Percentiles rank a stretch among this genome's conserved stretches.
Conservation (phyloP, 495 filamentous ascomycete species). For the Hyaloscypha bicolor region DNA sequence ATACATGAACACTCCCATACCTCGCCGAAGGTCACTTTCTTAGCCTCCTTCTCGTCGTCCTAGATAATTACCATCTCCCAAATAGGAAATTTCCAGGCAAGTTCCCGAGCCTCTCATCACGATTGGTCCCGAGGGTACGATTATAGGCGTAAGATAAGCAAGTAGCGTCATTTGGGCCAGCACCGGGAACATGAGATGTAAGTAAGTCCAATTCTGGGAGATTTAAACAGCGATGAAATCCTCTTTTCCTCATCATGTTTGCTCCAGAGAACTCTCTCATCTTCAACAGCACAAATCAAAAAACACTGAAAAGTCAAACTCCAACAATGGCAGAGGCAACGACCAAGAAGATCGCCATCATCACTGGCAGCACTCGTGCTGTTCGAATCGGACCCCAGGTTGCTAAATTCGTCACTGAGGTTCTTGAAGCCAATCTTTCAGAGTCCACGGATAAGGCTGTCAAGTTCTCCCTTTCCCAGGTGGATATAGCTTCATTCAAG, state of each 20-base stretch:
- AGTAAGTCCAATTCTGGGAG: neutral
- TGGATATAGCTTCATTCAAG: conserved; percentile 55
- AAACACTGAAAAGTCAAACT: neutral
- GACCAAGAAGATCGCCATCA: conserved; percentile 43
- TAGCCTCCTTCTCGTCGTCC: neutral
- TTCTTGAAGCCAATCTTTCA: conserved; percentile 15
- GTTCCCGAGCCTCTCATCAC: neutral
- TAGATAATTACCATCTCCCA: neutral
- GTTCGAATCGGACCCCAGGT: conserved; percentile 41
- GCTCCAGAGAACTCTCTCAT: neutral
- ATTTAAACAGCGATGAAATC: neutral
- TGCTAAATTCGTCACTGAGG: conserved; percentile 38
- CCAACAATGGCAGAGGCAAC: conserved; percentile 8
- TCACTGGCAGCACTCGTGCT: conserved; percentile 44
- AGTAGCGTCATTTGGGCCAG: neutral
- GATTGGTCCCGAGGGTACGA: neutral
- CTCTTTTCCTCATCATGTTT: neutral
- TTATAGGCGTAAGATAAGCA: neutral
- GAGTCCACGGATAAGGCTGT: neutral
- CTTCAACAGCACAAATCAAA: neutral
- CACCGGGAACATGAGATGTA: neutral
- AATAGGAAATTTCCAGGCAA: neutral
- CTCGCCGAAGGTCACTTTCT: neutral
- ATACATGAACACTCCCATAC: neutral
- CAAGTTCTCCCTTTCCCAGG: conserved; percentile 32